Evolutionary conservation across 129 eudicot genomes (phyloP).

Genomic region (Lactuca saligna): DNA sequence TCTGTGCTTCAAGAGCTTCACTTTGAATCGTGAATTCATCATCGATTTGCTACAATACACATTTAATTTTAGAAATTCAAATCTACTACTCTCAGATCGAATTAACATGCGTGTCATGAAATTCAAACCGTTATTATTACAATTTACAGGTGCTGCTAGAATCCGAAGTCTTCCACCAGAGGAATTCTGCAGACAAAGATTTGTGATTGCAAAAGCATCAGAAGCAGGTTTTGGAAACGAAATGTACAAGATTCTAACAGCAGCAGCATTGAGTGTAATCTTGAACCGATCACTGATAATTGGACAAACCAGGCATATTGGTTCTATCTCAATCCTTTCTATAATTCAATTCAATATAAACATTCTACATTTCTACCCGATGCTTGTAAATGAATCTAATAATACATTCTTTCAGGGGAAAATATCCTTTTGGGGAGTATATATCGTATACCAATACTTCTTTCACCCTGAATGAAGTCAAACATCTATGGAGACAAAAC

Average conservation of each 20-base stretch:
- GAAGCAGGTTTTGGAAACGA: slow-evolving; percentile 97
- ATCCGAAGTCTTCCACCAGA: slow-evolving; percentile 68
- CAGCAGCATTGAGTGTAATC: slow-evolving; percentile 83
- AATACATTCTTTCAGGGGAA: slow-evolving; percentile 53
- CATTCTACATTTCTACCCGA: slow-evolving; percentile 2
- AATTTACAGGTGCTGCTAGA: slow-evolving; percentile 72
- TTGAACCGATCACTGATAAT: slow-evolving; percentile 87
- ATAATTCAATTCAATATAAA: slow-evolving; percentile 13
- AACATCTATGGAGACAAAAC: slow-evolving; percentile 83
- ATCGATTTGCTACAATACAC: background rate
- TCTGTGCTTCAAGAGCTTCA: background rate
- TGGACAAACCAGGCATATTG: slow-evolving; percentile 99
- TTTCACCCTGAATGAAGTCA: slow-evolving; percentile 74
- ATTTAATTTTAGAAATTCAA: background rate
- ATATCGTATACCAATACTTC: slow-evolving; percentile 56
- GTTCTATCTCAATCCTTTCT: slow-evolving; percentile 91
- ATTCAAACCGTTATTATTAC: background rate
- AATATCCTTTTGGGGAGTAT: slow-evolving; percentile 85
- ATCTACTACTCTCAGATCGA: slow-evolving; percentile 1
- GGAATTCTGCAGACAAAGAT: slow-evolving; percentile 73
- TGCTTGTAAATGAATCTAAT: slow-evolving; percentile 14
- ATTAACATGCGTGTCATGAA: background rate
- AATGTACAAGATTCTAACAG: slow-evolving; percentile 86
- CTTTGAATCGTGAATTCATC: background rate
- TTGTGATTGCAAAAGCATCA: slow-evolving; percentile 91